Percentiles rank a stretch among this genome's conserved stretches.
Evolutionary conservation across 2,329 filamentous ascomycete species (phyloP).

Genomic region (Sporothrix phasma): DNA sequence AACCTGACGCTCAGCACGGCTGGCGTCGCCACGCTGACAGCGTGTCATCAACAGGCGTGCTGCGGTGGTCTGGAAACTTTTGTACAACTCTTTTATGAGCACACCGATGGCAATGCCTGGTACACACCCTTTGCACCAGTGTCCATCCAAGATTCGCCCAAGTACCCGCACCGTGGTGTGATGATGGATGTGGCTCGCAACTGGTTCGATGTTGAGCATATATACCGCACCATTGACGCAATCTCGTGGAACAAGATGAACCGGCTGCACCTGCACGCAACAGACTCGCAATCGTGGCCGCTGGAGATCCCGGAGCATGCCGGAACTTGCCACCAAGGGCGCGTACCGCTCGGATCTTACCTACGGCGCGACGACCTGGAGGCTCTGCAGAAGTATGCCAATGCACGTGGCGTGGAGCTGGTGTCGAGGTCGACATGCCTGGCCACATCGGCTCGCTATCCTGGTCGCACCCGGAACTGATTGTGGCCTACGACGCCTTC

Average conservation of each 20-base stretch:
- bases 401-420: conserved; percentile 57
- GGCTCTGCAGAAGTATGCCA: conserved; percentile 60
- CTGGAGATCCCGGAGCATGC: conserved; percentile 67
- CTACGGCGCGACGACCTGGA: conserved; percentile 59
- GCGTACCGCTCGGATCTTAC: conserved; percentile 58
- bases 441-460: conserved; percentile 64
- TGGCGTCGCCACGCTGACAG: conserved; percentile 53
- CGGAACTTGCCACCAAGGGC: conserved; percentile 61
- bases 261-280: conserved; percentile 68
- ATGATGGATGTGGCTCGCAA: conserved; percentile 69
- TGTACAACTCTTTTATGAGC: conserved; percentile 67
- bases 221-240: conserved; percentile 67
- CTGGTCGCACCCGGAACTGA: conserved; percentile 58
- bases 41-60: conserved; percentile 58
- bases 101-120: conserved; percentile 45
- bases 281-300: conserved; percentile 79
- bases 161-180: conserved; percentile 67
- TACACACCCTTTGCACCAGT: conserved; percentile 68
- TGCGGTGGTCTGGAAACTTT: conserved; percentile 69
- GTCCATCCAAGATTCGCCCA: conserved; percentile 59
- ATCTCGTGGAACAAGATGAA: conserved; percentile 76
- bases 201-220: conserved; percentile 56
- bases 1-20: conserved; percentile 47
- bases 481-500: conserved; percentile 50
- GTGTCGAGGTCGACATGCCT: conserved; percentile 74